phyloP scores from a whole-genome alignment of 208 protist genomes.

The Blastocrithidia nonstop region DNA sequence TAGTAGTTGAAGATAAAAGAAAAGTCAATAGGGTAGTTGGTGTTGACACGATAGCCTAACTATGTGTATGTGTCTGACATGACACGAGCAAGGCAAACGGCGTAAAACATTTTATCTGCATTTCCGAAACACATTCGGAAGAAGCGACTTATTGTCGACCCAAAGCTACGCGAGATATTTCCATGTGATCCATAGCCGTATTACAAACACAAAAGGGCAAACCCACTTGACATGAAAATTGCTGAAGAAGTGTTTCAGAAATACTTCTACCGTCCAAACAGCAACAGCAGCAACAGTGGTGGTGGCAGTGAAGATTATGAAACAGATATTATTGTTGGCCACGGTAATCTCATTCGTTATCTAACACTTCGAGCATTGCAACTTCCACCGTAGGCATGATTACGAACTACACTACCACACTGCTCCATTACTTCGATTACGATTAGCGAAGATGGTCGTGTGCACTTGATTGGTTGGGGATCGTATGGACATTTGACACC shows the following conservation, averaged over 20 bases:
- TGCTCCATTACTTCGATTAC: conserved; percentile 47
- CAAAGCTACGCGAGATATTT: conserved; percentile 29
- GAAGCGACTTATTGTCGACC: conserved; percentile 14
- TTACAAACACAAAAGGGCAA: conserved; percentile 4
- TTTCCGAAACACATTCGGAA: conserved; percentile 12
- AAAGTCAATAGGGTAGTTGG: conserved; percentile 8
- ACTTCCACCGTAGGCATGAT: conserved; percentile 67
- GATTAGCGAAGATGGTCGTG: conserved; percentile 34
- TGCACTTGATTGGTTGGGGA: conserved; percentile 20
- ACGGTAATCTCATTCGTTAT: conserved; percentile 82
- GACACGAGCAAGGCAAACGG: conserved; percentile 47
- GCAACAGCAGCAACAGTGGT: not conserved
- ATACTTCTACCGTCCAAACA: conserved; percentile 45
- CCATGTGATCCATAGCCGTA: conserved; percentile 39
- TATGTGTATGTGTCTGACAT: conserved; percentile 40
- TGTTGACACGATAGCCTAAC: conserved; percentile 12
- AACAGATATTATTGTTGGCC: conserved; percentile 62
- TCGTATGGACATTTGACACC: conserved; percentile 39
- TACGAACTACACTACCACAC: conserved; percentile 51
- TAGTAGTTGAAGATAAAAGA: conserved; percentile 3
- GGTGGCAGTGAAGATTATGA: conserved; percentile 4
- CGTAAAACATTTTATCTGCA: conserved; percentile 21
- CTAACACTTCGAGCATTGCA: conserved; percentile 67
- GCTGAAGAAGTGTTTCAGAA: conserved; percentile 37
- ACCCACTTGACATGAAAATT: conserved; percentile 15